Evolutionary conservation across 495 filamentous ascomycete species (phyloP).

Genomic region (Lasiosphaeria miniovina): DNA sequence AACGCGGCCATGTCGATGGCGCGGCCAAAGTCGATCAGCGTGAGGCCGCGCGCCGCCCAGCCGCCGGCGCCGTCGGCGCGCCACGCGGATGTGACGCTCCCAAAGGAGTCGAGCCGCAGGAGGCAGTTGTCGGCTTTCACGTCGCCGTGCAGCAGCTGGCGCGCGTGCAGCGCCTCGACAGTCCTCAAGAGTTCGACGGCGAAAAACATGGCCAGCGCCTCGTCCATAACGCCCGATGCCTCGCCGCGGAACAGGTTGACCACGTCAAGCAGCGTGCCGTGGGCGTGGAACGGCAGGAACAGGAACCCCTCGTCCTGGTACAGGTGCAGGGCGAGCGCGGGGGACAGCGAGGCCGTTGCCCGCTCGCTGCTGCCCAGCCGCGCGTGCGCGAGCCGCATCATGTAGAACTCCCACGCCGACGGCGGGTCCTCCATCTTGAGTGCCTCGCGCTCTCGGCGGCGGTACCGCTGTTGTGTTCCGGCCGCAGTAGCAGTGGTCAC

Average conservation of each 20-base stretch:
- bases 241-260: slow-evolving; percentile 82
- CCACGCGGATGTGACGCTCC: slow-evolving; percentile 47
- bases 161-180: slow-evolving; percentile 78
- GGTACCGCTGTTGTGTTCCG: slow-evolving; percentile 14
- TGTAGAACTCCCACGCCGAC: slow-evolving; percentile 92
- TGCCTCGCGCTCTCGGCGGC: slow-evolving; percentile 66
- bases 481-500: too few relatives aligned
- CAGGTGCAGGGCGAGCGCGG: slow-evolving; percentile 82
- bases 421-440: slow-evolving; percentile 89
- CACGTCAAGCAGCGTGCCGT: slow-evolving; percentile 90
- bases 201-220: slow-evolving; percentile 90
- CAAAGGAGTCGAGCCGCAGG: slow-evolving; percentile 61
- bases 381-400: slow-evolving; percentile 76
- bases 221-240: slow-evolving; percentile 71
- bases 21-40: slow-evolving; percentile 91
- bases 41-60: slow-evolving; percentile 77
- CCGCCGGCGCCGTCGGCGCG: slow-evolving; percentile 66
- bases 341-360: slow-evolving; percentile 69
- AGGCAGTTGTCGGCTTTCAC: slow-evolving; percentile 95
- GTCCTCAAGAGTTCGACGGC: slow-evolving; percentile 87
- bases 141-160: slow-evolving; percentile 84
- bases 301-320: slow-evolving; percentile 82
- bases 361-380: slow-evolving; percentile 67
- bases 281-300: slow-evolving; percentile 79
- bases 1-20: slow-evolving; percentile 92